phyloP scores from a whole-genome alignment of 768 basidiomycete species.

The Lentinula sp. region DNA sequence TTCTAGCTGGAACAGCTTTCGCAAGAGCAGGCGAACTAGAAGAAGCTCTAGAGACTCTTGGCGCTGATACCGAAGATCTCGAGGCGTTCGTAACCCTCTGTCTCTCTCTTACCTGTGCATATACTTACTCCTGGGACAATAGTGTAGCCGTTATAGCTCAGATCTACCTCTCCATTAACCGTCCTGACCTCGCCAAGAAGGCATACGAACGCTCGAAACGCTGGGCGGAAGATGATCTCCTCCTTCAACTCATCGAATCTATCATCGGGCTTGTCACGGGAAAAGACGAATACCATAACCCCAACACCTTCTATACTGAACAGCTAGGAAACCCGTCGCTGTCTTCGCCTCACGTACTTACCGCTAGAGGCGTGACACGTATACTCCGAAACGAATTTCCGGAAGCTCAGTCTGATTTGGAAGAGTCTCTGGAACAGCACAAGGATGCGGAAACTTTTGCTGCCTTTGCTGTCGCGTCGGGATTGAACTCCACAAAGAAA shows the following conservation, averaged over 20 bases:
- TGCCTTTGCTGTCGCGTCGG: constrained; percentile 57
- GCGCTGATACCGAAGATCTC: constrained; percentile 67
- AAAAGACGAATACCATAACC: constrained; percentile 55
- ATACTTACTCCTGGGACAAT: background rate
- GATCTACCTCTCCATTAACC: constrained; percentile 86
- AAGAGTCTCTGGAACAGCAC: constrained; percentile 62
- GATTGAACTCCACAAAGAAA: constrained; percentile 47
- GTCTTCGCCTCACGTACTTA: constrained; percentile 66
- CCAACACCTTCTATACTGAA: constrained; percentile 70
- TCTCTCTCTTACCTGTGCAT: background rate
- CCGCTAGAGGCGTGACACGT: constrained; percentile 74
- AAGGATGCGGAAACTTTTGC: constrained; percentile 60
- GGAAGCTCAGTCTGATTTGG: constrained; percentile 76
- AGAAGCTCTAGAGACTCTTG: constrained; percentile 87
- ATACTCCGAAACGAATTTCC: constrained; percentile 70
- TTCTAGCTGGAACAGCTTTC: constrained; percentile 85
- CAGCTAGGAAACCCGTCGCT: constrained; percentile 78
- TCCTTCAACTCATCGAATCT: constrained; percentile 87
- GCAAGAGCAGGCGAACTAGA: constrained; percentile 79
- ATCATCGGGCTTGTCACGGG: constrained; percentile 71
- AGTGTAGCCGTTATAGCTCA: constrained; percentile 83
- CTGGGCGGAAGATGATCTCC: constrained; percentile 85
- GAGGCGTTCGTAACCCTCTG: constrained; percentile 65
- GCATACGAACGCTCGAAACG: constrained; percentile 79
- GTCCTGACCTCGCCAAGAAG: constrained; percentile 81